Conservation (phyloP, 23 red algal species). For the Gracilaria caudata region DNA sequence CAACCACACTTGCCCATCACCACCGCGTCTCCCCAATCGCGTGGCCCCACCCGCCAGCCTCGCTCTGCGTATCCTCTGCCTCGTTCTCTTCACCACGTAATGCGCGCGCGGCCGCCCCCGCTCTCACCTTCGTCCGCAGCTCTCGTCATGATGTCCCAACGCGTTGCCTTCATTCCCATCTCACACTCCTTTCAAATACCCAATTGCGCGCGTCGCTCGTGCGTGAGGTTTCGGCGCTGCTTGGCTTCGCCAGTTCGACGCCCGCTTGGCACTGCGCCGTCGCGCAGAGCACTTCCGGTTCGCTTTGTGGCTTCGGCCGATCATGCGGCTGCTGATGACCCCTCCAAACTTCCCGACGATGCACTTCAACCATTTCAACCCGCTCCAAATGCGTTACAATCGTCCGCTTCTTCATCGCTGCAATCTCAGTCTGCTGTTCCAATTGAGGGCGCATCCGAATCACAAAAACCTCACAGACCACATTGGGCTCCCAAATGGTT, state of each 20-base stretch:
- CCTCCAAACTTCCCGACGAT: slow-evolving; percentile 11
- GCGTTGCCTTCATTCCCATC: neutral
- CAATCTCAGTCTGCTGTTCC: neutral
- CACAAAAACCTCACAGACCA: slow-evolving; percentile 1
- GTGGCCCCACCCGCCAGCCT: neutral
- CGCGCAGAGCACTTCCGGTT: neutral
- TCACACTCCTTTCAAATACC: neutral
- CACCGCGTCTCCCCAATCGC: neutral
- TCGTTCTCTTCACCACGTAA: neutral
- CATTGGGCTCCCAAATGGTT: slow-evolving; percentile 81
- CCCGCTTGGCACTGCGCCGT: neutral
- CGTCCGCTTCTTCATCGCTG: slow-evolving; percentile 16
- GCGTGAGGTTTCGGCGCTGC: neutral
- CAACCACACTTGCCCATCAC: neutral
- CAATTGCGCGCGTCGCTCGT: neutral
- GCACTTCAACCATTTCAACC: slow-evolving; percentile 17
- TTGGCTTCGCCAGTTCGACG: neutral
- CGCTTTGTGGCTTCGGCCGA: slow-evolving; percentile 9
- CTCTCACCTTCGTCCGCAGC: neutral
- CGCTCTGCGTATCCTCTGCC: no score
- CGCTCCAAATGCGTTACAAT: neutral
- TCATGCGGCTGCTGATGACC: slow-evolving; percentile 6
- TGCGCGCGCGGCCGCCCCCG: neutral
- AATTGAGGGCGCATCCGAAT: slow-evolving; percentile 3
- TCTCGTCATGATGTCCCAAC: neutral